Conservation (phyloP, 2,329 filamentous ascomycete genomes). For the Ophiostoma populinum region DNA sequence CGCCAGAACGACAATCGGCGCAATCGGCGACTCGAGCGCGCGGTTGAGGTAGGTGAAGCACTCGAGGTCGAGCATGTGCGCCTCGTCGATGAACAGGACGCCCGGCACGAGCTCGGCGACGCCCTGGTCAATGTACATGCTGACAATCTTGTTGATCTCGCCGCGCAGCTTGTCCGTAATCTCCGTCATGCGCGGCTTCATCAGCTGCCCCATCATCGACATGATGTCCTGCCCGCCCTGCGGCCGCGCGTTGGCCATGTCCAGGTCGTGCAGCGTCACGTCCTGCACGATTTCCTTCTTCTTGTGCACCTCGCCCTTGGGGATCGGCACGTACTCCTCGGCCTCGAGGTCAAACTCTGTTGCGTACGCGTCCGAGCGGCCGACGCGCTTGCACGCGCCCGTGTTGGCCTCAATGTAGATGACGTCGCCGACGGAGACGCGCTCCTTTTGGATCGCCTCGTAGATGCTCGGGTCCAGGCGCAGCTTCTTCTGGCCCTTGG, state of each 20-base stretch:
- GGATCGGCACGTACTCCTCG: conserved; percentile 96
- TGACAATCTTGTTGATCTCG: conserved; percentile 99
- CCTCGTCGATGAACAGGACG: conserved; percentile 97
- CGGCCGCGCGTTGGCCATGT: conserved; percentile 85
- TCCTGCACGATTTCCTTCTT: conserved; percentile 99
- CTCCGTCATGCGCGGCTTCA: conserved; percentile 99
- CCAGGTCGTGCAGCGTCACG: conserved; percentile 89
- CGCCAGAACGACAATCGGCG: conserved; percentile 90
- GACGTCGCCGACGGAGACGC: conserved; percentile 88
- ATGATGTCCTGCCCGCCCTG: conserved; percentile 98
- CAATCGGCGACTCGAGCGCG: conserved; percentile 87
- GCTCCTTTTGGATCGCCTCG: conserved; percentile 96
- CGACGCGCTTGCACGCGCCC: conserved; percentile 91
- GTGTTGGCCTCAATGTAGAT: conserved; percentile 99
- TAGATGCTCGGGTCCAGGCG: conserved; percentile 95
- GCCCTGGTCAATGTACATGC: conserved; percentile 96
- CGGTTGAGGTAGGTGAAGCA: conserved; percentile 98
- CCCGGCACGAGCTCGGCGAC: conserved; percentile 96
- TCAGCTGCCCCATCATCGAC: conserved; percentile 99
- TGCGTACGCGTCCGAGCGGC: conserved; percentile 87
- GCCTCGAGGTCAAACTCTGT: conserved; percentile 98
- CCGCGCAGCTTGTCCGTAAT: conserved; percentile 92
- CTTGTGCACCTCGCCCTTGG: conserved; percentile 98
- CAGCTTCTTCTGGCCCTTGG: conserved; percentile 94
- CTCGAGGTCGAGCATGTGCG: conserved; percentile 98